A percentile compares a stretch with the other conserved stretches of the same genome.
Evolutionary conservation across 176 grass and related monocot genomes (phyloP).

Genomic region (Ensete glaucum): DNA sequence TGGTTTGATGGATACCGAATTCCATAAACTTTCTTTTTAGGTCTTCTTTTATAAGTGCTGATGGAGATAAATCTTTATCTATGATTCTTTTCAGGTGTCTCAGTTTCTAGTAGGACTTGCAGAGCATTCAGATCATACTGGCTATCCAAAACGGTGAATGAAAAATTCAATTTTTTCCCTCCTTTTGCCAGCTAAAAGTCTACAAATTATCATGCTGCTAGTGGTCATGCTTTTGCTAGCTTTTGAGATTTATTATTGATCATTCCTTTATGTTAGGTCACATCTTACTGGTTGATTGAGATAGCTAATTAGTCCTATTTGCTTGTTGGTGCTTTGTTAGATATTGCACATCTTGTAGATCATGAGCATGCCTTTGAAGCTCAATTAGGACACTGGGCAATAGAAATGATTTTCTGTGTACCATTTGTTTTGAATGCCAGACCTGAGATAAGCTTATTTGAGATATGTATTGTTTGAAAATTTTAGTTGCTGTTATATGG

Average conservation of each 20-base stretch:
- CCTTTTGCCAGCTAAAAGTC: neutral
- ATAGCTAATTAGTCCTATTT: neutral
- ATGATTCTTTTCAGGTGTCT: conserved; percentile 51
- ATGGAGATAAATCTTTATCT: neutral
- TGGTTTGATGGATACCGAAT: neutral
- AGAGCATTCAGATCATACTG: conserved; percentile 63
- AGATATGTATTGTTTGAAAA: too few species aligned
- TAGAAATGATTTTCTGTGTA: too few species aligned
- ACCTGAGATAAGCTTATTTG: too few species aligned
- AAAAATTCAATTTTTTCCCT: neutral
- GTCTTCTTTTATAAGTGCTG: neutral
- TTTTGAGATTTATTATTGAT: neutral
- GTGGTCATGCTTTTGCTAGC: too few species aligned
- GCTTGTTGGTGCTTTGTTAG: neutral
- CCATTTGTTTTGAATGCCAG: too few species aligned
- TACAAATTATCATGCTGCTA: neutral
- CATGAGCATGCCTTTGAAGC: too few species aligned
- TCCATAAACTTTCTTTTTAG: neutral
- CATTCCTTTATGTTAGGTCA: neutral
- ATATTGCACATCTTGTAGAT: neutral
- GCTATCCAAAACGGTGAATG: conserved; percentile 66
- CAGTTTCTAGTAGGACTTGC: conserved; percentile 96
- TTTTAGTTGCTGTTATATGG: too few species aligned
- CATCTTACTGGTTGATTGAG: neutral
- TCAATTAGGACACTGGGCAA: too few species aligned